phyloP scores from a whole-genome alignment of 805 yeast genomes.

The Yarrowia osloensis region DNA sequence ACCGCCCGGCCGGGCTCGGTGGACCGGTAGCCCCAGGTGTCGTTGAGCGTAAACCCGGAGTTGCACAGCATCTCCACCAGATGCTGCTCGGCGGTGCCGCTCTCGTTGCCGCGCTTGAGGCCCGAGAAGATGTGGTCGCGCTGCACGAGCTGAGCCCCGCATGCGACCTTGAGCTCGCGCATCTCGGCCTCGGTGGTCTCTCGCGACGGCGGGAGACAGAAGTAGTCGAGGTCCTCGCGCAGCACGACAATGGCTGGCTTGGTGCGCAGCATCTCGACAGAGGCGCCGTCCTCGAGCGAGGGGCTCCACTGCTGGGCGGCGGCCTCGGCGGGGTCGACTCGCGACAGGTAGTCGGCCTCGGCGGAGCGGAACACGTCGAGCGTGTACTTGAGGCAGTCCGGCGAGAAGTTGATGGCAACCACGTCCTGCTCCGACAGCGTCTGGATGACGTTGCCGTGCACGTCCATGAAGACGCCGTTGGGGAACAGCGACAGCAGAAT shows the following conservation, averaged over 20 bases:
- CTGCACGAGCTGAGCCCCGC: constrained; percentile 63
- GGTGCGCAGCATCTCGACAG: constrained; percentile 65
- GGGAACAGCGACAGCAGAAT: constrained; percentile 84
- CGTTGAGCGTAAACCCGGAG: constrained; percentile 70
- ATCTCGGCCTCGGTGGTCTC: constrained; percentile 61
- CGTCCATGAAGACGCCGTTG: constrained; percentile 82
- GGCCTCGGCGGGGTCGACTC: neutral
- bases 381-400: constrained; percentile 82
- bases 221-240: constrained; percentile 91
- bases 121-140: constrained; percentile 76
- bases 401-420: constrained; percentile 79
- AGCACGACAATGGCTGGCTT: constrained; percentile 90
- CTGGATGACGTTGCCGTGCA: constrained; percentile 72
- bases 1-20: constrained; percentile 85
- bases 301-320: constrained; percentile 7
- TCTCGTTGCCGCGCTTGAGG: constrained; percentile 46
- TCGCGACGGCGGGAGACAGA: constrained; percentile 74
- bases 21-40: constrained; percentile 87
- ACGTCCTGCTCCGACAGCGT: constrained; percentile 77
- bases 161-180: constrained; percentile 67
- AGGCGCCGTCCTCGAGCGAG: constrained; percentile 41
- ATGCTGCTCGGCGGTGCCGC: constrained; percentile 91
- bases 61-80: constrained; percentile 91
- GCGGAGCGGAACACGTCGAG: constrained; percentile 71
- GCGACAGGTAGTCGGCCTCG: constrained; percentile 41